Evolutionary conservation across 768 basidiomycete genomes (phyloP).

Genomic region (Suillus subluteus): DNA sequence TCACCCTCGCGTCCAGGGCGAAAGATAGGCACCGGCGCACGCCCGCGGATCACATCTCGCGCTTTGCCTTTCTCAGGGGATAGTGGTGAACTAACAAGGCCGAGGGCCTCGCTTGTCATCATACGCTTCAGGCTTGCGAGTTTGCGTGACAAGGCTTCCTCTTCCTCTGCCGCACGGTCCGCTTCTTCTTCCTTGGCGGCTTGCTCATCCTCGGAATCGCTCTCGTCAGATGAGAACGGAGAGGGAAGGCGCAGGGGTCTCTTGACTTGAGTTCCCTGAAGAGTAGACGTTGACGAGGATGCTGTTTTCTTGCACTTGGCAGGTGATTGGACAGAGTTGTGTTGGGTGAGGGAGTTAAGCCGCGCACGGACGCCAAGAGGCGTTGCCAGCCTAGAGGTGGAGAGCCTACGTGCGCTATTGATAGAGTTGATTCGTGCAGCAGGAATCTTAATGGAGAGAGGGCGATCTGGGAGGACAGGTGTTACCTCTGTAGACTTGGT

Average conservation of each 20-base stretch:
- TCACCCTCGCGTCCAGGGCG: constrained; percentile 15
- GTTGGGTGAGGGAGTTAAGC: constrained; percentile 66
- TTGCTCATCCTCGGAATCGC: constrained; percentile 59
- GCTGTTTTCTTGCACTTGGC: constrained; percentile 47
- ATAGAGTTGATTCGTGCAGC: constrained; percentile 9
- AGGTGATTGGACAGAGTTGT: constrained; percentile 45
- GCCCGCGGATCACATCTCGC: constrained; percentile 47
- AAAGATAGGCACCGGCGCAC: constrained; percentile 28
- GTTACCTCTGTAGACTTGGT: constrained; percentile 22
- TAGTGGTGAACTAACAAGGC: constrained; percentile 54
- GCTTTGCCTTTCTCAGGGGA: constrained; percentile 43
- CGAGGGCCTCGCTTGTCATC: constrained; percentile 76
- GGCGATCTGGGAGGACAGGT: constrained; percentile 16
- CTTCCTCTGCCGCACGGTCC: constrained; percentile 67
- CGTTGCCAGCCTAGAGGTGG: constrained; percentile 49
- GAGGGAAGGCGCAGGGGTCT: constrained; percentile 45
- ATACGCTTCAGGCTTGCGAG: constrained; percentile 68
- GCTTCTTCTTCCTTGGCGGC: constrained; percentile 69
- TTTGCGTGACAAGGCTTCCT: constrained; percentile 67
- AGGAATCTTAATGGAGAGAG: constrained; percentile 6
- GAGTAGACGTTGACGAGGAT: constrained; percentile 74
- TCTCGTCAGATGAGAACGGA: constrained; percentile 58
- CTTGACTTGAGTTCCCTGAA: constrained; percentile 54
- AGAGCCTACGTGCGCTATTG: constrained; percentile 28
- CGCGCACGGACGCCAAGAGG: constrained; percentile 72